Percentiles rank a stretch among this genome's conserved stretches.
Conservation (phyloP, 1,284 basidiomycete genomes). For the Cronartium ribicola region DNA sequence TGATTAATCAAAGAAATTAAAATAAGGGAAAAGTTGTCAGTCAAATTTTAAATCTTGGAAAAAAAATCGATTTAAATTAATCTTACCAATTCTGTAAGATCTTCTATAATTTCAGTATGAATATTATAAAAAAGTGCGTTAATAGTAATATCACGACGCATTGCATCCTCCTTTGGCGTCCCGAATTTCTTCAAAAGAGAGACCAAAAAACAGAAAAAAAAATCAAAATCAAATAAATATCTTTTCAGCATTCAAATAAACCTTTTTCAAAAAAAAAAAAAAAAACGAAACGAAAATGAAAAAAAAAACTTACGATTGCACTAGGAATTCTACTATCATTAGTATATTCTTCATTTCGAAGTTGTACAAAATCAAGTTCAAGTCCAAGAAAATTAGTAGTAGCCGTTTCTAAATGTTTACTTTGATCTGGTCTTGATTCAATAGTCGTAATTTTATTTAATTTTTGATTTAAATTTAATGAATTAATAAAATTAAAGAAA, state of each 20-base stretch:
- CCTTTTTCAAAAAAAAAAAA: background rate
- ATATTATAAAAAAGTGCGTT: conserved; percentile 97
- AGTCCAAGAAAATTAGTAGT: conserved; percentile 76
- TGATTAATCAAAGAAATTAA: background rate
- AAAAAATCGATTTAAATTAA: background rate
- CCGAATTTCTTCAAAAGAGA: conserved; percentile 67
- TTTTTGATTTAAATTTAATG: conserved; percentile 56
- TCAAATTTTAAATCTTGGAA: too few species aligned
- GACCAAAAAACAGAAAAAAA: background rate
- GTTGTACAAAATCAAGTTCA: conserved; percentile 90
- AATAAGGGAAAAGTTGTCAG: too few species aligned
- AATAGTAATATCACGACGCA: conserved; percentile 88
- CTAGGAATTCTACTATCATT: conserved; percentile 82
- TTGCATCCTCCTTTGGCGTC: conserved; percentile 85
- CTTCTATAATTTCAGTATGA: conserved; percentile 81
- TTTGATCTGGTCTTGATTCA: conserved; percentile 91
- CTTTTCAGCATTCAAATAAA: background rate
- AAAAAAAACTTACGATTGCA: conserved; percentile 57
- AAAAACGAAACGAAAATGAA: background rate
- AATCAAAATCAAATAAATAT: conserved; percentile 18
- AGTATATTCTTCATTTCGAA: conserved; percentile 72
- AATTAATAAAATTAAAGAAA: conserved; percentile 64
- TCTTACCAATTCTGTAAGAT: conserved; percentile 72
- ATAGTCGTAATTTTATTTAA: conserved; percentile 63
- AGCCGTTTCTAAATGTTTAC: conserved; percentile 95